Percentiles rank a stretch among this genome's conserved stretches.
Conservation (phyloP, 305 asterid species). For the Salvia sclarea region DNA sequence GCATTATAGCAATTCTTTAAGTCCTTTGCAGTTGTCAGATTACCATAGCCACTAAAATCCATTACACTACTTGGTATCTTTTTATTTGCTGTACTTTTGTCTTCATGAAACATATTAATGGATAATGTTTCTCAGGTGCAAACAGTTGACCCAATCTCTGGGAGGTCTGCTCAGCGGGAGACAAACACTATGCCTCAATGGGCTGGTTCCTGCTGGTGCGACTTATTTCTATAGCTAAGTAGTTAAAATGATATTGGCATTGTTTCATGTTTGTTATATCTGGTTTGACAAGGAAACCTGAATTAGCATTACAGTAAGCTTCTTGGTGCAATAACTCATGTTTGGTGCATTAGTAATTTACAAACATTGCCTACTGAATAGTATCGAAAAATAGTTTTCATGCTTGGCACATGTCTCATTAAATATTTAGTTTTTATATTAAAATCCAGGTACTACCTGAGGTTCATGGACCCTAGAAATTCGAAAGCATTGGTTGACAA, state of each 20-base stretch:
- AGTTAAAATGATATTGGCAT: slow-evolving; percentile 12
- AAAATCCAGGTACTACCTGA: slow-evolving; percentile 83
- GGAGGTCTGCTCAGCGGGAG: slow-evolving; percentile 79
- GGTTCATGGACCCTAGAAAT: slow-evolving; percentile 95
- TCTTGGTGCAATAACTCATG: slow-evolving; percentile 3
- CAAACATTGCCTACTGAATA: neutral
- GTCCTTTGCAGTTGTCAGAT: too few relatives aligned
- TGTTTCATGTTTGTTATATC: slow-evolving; percentile 14
- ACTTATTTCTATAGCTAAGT: slow-evolving; percentile 27
- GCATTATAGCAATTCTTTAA: slow-evolving; percentile 10
- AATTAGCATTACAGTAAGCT: neutral
- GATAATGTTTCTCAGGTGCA: slow-evolving; percentile 53
- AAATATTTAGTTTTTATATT: slow-evolving; percentile 13
- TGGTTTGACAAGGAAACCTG: slow-evolving; percentile 12
- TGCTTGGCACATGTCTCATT: neutral
- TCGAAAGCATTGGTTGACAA: slow-evolving; percentile 76
- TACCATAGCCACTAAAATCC: neutral
- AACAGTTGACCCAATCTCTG: slow-evolving; percentile 64
- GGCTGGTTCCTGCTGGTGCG: slow-evolving; percentile 99
- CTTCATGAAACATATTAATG: slow-evolving; percentile 27
- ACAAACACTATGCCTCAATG: slow-evolving; percentile 99
- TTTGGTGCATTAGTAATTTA: neutral
- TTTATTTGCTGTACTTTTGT: slow-evolving; percentile 7
- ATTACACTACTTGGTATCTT: slow-evolving; percentile 11
- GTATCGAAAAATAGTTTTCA: slow-evolving; percentile 3